These are phyloP conservation scores for Pythium vanterpoolii DNA, from an alignment of 352 stramenopile genomes.

Conservation along the genomic window DNA sequence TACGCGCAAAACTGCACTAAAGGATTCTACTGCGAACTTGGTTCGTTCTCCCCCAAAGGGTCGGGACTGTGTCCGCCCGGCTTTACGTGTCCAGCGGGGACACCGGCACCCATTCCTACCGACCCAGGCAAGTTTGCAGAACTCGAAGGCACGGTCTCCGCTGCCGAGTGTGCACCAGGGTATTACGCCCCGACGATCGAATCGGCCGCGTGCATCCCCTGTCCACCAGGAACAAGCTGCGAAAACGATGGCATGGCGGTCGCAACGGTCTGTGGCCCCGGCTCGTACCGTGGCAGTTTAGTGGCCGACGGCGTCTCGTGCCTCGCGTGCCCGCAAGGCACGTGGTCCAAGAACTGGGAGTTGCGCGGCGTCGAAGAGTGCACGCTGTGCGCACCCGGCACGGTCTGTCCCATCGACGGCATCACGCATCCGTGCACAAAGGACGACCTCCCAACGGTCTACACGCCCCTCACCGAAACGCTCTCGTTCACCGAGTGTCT, in stretches of 20 bases:
- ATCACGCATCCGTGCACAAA: constrained; percentile 93
- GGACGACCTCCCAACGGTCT: constrained; percentile 92
- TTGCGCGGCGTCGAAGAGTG: constrained; percentile 93
- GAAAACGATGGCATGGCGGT: constrained; percentile 87
- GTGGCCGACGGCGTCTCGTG: constrained; percentile 89
- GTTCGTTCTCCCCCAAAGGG: constrained; percentile 89
- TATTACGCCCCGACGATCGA: constrained; percentile 97
- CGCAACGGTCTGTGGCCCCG: constrained; percentile 90
- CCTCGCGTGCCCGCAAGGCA: constrained; percentile 90
- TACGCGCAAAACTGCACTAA: constrained; percentile 93
- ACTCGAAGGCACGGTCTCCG: constrained; percentile 88
- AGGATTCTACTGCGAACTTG: constrained; percentile 95
- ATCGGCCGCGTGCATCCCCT: constrained; percentile 90
- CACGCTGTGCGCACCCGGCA: constrained; percentile 88
- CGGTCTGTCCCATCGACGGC: constrained; percentile 92
- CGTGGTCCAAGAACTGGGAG: constrained; percentile 98
- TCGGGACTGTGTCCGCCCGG: constrained; percentile 92
- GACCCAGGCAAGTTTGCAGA: constrained; percentile 89
- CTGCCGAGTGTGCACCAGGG: constrained; percentile 91
- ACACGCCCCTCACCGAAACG: constrained; percentile 75
- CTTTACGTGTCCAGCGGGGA: constrained; percentile 94
- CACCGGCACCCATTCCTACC: constrained; percentile 91
- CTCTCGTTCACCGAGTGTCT: constrained; percentile 90
- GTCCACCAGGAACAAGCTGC: constrained; percentile 90
- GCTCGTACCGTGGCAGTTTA: constrained; percentile 89